These are phyloP conservation scores for Sphagnum magellanicum DNA, from an alignment of 228 moss, liverwort and hornwort species.

Conservation along the genomic window DNA sequence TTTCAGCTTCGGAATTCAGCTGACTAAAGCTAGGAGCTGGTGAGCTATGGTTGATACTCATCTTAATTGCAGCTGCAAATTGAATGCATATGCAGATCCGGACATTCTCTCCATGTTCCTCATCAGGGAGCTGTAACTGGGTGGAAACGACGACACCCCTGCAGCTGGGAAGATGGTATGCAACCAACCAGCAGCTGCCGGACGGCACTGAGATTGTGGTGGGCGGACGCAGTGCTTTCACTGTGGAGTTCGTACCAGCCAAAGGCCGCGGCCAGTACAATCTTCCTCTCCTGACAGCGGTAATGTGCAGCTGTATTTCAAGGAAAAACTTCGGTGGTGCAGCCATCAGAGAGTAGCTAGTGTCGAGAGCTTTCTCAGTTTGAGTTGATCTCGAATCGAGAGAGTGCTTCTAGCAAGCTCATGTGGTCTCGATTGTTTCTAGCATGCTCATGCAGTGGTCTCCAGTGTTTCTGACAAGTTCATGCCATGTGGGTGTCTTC, in stretches of 20 bases:
- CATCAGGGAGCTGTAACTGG: conserved; percentile 29
- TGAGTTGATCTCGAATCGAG: conserved; percentile 20
- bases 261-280: conserved; percentile 32
- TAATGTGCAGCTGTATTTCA: conserved; percentile 4
- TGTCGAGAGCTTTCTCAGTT: too few relatives aligned
- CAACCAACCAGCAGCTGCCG: conserved; percentile 51
- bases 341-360: too few relatives aligned
- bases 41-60: too few relatives aligned
- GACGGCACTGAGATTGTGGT: conserved; percentile 37
- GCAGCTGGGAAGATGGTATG: conserved; percentile 39
- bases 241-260: conserved; percentile 41
- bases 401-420: conserved; percentile 23
- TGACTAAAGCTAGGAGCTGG: too few relatives aligned
- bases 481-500: conserved; percentile 21
- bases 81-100: conserved; percentile 22
- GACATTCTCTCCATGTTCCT: conserved; percentile 11
- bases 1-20: too few relatives aligned
- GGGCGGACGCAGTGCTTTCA: conserved; percentile 42
- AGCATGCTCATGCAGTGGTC: conserved; percentile 16
- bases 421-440: conserved; percentile 19
- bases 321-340: background rate
- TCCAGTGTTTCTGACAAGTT: conserved; percentile 20
- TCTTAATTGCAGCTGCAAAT: conserved; percentile 22
- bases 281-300: conserved; percentile 24
- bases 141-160: conserved; percentile 11